Evolutionary conservation across 2,329 filamentous ascomycete genomes (phyloP), one percentile per base, ranked within the genome.

Genomic region (Verticillium alfalfae): DNA sequence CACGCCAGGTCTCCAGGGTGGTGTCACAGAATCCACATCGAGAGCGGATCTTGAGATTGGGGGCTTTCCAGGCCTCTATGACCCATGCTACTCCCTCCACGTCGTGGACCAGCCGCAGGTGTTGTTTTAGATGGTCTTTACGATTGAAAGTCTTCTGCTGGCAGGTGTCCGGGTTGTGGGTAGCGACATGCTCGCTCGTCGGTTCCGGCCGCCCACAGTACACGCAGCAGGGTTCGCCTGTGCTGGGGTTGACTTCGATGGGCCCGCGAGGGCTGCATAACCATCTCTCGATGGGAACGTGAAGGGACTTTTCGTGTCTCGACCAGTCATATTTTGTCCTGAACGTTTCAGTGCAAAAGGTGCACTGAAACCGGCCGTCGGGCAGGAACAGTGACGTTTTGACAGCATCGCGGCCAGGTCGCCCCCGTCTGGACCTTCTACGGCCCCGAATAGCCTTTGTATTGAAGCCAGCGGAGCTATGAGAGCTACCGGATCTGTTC

Each of bases 221-320:
- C 1, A 77, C 73, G 41, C 78, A 80, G 1, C 59, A 57, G 49
- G 73, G 73, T 2, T 79, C 78, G n/a, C 76, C 77, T 31, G 26
- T 31, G 2, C 75, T 70, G 15, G 78, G 73, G 18, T 81, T 78
- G 67, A 1, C 22, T 77, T 73, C 0, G 62, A 66, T 2, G 73
- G 69, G n/a, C 75, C 75, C 0, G 6, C 59, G 15, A 2, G 76
- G 77, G 1, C 73, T 72, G 55, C 74, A 84, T 62, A 75, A 76
- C 83, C 72, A 85, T 57, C 67, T 73, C 68, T 75, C 78, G 0
- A 80, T 80, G 5, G 75, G 81, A 57, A 73, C 74, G 68, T 73
- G 82, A 59, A 76, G 75, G 59, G 77, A 75, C 52, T 76, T 78
- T 62, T 85, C 83, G 63, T 85, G 83, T 22, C 83, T 72, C 39